phyloP scores from a whole-genome alignment of 1,284 basidiomycete genomes.

The Puccinia polysora region DNA sequence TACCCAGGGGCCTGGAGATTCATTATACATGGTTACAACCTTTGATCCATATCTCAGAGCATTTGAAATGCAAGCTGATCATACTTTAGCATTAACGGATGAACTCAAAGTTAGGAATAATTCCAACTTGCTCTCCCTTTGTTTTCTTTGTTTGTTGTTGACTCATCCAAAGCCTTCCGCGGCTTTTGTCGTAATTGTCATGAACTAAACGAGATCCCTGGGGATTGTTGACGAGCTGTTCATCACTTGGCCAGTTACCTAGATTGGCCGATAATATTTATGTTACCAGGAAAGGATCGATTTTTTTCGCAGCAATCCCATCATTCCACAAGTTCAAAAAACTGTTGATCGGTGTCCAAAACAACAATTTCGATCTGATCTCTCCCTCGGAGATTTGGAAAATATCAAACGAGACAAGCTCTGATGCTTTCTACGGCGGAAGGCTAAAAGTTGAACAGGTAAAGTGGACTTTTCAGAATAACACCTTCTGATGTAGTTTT shows the following conservation, averaged over 20 bases:
- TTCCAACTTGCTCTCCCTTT: neutral
- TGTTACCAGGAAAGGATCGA: slow-evolving; percentile 18
- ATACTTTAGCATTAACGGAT: slow-evolving; percentile 34
- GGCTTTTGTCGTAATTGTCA: too few relatives aligned
- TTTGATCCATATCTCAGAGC: slow-evolving; percentile 23
- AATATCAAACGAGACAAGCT: slow-evolving; percentile 26
- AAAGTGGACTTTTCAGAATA: neutral
- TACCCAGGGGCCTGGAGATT: slow-evolving; percentile 19
- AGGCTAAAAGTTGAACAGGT: slow-evolving; percentile 35
- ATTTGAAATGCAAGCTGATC: slow-evolving; percentile 38
- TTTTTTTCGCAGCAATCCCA: slow-evolving; percentile 35
- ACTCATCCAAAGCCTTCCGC: too few relatives aligned
- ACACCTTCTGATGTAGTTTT: neutral
- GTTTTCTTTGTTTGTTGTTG: too few relatives aligned
- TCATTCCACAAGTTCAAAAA: slow-evolving; percentile 11
- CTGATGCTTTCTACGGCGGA: slow-evolving; percentile 39
- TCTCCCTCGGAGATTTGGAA: slow-evolving; percentile 38
- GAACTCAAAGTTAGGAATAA: slow-evolving; percentile 30
- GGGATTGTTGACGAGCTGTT: too few relatives aligned
- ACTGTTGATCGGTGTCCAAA: neutral
- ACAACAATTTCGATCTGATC: neutral
- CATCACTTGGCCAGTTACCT: too few relatives aligned
- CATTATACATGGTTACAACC: slow-evolving; percentile 29
- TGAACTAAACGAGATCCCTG: too few relatives aligned
- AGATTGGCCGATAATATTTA: slow-evolving; percentile 36